These are phyloP conservation scores for Ballota nigra DNA, from an alignment of 257 asterid genomes.

Conservation along the genomic window DNA sequence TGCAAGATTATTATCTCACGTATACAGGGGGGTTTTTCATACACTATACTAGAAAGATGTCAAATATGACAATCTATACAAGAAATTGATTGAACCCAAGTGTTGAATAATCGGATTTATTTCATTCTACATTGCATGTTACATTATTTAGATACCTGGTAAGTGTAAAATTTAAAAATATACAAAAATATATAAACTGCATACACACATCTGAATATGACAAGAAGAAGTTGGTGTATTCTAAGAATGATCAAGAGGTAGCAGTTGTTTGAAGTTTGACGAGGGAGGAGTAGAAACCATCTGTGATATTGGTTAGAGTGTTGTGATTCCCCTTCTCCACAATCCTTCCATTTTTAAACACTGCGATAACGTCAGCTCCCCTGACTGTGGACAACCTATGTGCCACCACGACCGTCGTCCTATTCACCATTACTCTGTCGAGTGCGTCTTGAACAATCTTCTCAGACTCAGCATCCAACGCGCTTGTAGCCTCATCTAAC, in stretches of 20 bases:
- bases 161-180: no score
- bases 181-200: no score
- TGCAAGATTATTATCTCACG: no score
- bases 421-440: conserved; percentile 48
- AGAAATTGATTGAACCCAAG: no score
- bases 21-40: no score
- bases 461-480: conserved; percentile 64
- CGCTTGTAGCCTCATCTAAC: conserved; percentile 69
- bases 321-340: conserved; percentile 63
- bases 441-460: conserved; percentile 66
- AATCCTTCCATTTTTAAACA: conserved; percentile 52
- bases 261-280: conserved; percentile 11
- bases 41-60: no score
- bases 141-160: no score
- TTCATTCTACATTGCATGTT: no score
- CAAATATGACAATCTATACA: no score
- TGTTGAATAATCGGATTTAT: no score
- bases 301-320: conserved; percentile 40
- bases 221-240: background rate
- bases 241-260: no score
- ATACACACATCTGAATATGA: no score
- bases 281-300: conserved; percentile 60
- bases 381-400: conserved; percentile 68
- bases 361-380: conserved; percentile 59
- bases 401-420: conserved; percentile 64